Base-by-base conservation (phyloP, 495 filamentous ascomycete species). In the Podospora australis region DNA sequence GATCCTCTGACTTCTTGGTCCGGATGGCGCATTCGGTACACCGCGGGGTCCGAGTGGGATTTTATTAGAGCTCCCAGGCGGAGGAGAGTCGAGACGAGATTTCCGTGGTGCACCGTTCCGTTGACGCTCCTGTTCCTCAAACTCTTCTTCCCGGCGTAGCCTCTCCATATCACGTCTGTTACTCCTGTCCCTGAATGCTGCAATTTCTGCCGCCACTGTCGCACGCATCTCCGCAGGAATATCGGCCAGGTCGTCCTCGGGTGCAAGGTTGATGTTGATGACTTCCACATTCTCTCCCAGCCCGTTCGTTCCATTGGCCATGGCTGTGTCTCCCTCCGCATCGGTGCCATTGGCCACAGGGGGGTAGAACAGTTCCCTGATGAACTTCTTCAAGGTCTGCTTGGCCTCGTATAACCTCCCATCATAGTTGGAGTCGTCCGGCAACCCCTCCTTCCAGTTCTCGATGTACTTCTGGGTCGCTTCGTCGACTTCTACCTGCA, bases 201-300 rank as follows among this genome's bases (percentile, higher is more conserved):
- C 79, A 53, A 99, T 99, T 56, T 99, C 94, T 51, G 84, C 84
- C 6, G 92, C 88, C 20, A 99, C 91, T 6, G 84, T 95, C 58
- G 91, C 92, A n/a, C 92, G 83, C 90, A 91, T 91, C 58, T 96
- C 92, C 9, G 87, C 83, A 2, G 92, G 92, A 46, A 99, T 95
- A 58, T 99, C 94, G 32, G 88, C 84, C 23, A 99, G 74, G 57
- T 99, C 92, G 61, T 99, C 92, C 55, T 99, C 92, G 21, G 83
- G 78, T 6, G 87, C 86, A 28, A 95, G 78, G 3, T 88, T 85
- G 51, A 96, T 96, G 34, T 88, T 96, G 53, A 96, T 84, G 25
- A 96, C 83, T 68, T 95, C 90, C 17, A 81, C 78, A 48, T 87
- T 75, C 24, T 77, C 77, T 26, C 71, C 80, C 38, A 71, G 67